Conservation (phyloP, 192 early-diverging fungal genomes). For the Coemansia sp. region DNA sequence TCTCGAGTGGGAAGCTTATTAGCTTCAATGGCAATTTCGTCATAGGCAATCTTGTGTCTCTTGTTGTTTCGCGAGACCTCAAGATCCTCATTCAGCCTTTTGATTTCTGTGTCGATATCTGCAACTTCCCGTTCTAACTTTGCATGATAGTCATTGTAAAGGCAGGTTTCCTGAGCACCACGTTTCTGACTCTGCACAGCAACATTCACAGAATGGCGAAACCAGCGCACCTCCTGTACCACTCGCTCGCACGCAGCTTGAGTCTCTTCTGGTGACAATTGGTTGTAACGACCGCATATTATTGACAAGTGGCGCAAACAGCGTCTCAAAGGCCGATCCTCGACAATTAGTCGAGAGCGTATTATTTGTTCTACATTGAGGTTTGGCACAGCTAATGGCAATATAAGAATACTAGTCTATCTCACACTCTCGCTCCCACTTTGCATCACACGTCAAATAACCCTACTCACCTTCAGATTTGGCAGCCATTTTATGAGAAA, state of each 20-base stretch:
- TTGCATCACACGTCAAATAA: too few species aligned
- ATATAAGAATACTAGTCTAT: too few species aligned
- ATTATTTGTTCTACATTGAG: constrained; percentile 34
- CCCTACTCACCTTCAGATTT: constrained; percentile 20
- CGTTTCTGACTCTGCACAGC: constrained; percentile 44
- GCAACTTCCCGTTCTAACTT: constrained; percentile 18
- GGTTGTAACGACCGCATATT: constrained; percentile 25
- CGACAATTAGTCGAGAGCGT: constrained; percentile 36
- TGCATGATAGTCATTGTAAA: constrained; percentile 17
- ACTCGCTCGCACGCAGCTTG: constrained; percentile 23
- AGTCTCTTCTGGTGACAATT: constrained; percentile 28
- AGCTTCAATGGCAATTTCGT: constrained; percentile 47
- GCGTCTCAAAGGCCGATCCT: constrained; percentile 47
- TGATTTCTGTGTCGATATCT: constrained; percentile 10
- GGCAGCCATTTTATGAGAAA: constrained; percentile 8
- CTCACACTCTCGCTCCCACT: too few species aligned
- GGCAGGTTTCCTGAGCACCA: constrained; percentile 21
- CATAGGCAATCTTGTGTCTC: constrained; percentile 50
- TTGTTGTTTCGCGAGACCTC: constrained; percentile 52
- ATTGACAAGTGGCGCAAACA: constrained; percentile 42
- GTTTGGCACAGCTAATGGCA: background rate
- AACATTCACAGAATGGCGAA: constrained; percentile 34
- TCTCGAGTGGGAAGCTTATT: constrained; percentile 35
- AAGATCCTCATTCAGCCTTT: constrained; percentile 30
- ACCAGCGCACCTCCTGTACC: constrained; percentile 48